These are phyloP conservation scores for Beauveria sp. DNA, from an alignment of 2,329 filamentous ascomycete genomes.

Conservation along the genomic window DNA sequence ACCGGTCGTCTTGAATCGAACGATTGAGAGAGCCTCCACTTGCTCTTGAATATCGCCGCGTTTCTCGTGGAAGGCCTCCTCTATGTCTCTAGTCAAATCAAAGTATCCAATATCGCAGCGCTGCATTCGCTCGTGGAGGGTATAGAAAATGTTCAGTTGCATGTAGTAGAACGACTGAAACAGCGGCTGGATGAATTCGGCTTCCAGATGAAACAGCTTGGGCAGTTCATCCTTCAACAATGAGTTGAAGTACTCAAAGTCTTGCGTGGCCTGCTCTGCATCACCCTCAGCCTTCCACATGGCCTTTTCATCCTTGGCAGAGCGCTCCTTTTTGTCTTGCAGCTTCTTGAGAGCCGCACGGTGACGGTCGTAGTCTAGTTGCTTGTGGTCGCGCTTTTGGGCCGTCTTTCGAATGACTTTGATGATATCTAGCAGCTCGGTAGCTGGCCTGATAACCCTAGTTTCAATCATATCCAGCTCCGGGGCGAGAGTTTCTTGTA, in stretches of 20 bases:
- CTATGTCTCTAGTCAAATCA: conserved; percentile 81
- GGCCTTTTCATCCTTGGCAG: conserved; percentile 92
- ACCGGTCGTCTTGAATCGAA: conserved; percentile 86
- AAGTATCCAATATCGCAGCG: conserved; percentile 96
- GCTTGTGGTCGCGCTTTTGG: conserved; percentile 91
- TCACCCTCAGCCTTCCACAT: conserved; percentile 93
- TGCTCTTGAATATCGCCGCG: conserved; percentile 80
- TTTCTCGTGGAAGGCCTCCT: conserved; percentile 85
- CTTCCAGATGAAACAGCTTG: conserved; percentile 80
- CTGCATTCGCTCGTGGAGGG: conserved; percentile 96
- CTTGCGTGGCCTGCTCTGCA: conserved; percentile 83
- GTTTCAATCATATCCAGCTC: conserved; percentile 97
- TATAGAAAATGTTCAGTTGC: conserved; percentile 99
- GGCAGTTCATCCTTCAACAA: conserved; percentile 93
- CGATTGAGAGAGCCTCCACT: conserved; percentile 76
- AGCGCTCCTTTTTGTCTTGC: conserved; percentile 96
- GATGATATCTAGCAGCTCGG: conserved; percentile 89
- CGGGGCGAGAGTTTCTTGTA: conserved; percentile 80
- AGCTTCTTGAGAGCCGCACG: conserved; percentile 80
- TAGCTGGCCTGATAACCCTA: conserved; percentile 82
- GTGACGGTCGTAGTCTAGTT: conserved; percentile 91
- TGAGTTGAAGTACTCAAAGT: conserved; percentile 98
- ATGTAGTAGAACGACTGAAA: conserved; percentile 99
- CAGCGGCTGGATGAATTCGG: conserved; percentile 90
- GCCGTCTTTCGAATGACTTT: conserved; percentile 88